Conservation (phyloP, 306 rosid species). For the Lotus japonicus region DNA sequence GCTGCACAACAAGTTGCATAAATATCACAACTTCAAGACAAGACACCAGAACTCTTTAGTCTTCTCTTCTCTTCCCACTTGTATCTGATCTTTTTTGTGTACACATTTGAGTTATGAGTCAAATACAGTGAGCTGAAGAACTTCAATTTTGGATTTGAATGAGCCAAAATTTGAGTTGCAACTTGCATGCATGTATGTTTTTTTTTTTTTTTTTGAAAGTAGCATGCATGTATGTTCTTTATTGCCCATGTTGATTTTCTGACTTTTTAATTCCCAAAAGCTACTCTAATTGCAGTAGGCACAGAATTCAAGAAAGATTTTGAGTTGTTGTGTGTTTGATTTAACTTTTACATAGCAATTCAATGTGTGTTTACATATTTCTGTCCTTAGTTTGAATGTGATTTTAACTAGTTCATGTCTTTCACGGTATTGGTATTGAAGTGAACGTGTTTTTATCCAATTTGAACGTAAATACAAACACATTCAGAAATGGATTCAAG, state of each 20-base stretch:
- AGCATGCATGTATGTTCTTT: neutral
- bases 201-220: no score
- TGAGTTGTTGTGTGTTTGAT: neutral
- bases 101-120: neutral
- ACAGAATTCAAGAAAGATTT: slow-evolving; percentile 14
- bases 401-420: no score
- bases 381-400: no score
- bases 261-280: slow-evolving; percentile 1
- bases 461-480: no score
- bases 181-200: neutral
- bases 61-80: neutral
- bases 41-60: neutral
- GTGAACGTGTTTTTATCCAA: no score
- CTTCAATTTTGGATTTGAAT: slow-evolving; percentile 6
- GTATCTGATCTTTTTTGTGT: neutral
- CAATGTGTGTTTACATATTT: no score
- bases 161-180: neutral
- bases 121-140: slow-evolving; percentile 14
- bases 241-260: neutral
- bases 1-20: slow-evolving; percentile 22
- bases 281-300: neutral
- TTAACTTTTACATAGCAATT: no score
- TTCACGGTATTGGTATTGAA: no score
- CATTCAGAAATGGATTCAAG: slow-evolving; percentile 47
- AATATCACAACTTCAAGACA: slow-evolving; percentile 19